These are phyloP conservation scores for Saitozyma podzolica DNA, from an alignment of 768 basidiomycete species.

Conservation along the genomic window DNA sequence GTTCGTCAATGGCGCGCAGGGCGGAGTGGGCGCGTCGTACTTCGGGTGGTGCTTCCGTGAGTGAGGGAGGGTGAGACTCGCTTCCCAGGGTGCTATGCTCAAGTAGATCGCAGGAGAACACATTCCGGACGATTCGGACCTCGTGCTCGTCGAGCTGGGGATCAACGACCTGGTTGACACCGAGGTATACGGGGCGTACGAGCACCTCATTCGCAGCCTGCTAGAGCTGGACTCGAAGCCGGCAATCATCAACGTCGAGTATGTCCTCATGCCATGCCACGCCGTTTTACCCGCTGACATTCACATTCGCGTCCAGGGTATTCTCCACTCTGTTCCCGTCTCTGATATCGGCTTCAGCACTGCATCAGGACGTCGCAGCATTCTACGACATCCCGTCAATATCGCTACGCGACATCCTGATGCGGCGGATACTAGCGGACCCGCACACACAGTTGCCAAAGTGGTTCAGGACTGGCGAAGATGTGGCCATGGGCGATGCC, in stretches of 20 bases:
- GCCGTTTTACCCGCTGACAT: background rate
- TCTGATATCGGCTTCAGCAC: conserved; percentile 35
- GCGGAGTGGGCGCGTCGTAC: conserved; percentile 40
- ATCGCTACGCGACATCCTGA: conserved; percentile 36
- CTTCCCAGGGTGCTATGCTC: background rate
- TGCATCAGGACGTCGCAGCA: conserved; percentile 40
- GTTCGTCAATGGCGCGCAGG: conserved; percentile 43
- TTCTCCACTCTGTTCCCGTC: conserved; percentile 45
- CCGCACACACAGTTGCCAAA: conserved; percentile 33
- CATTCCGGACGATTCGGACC: conserved; percentile 37
- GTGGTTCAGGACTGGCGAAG: conserved; percentile 39
- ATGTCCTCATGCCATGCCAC: conserved; percentile 5
- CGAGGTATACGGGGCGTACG: conserved; percentile 30
- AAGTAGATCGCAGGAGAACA: conserved; percentile 32
- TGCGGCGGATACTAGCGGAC: conserved; percentile 30
- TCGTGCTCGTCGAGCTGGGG: conserved; percentile 41
- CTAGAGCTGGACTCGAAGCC: conserved; percentile 32
- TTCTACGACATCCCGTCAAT: conserved; percentile 44
- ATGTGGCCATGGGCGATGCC: conserved; percentile 23
- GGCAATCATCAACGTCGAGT: conserved; percentile 49
- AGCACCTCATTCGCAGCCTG: conserved; percentile 30
- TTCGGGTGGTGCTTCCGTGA: conserved; percentile 44
- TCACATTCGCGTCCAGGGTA: conserved; percentile 23
- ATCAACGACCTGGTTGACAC: conserved; percentile 41
- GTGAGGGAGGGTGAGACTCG: too few relatives aligned